Conservation (phyloP, 495 filamentous ascomycete species). For the Lophiotrema nucula region DNA sequence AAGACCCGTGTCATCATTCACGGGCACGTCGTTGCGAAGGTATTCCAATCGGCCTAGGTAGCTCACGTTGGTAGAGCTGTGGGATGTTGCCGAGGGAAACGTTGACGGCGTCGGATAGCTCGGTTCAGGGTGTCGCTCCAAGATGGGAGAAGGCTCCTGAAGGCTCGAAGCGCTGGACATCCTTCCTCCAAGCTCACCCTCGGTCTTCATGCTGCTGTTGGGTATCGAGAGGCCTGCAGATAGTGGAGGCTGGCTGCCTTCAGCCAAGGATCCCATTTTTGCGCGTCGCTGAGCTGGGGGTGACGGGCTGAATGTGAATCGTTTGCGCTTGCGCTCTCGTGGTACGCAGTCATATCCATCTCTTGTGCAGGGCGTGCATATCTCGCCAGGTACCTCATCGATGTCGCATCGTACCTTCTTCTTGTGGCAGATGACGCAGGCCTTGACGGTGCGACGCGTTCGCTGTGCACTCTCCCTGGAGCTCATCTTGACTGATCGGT, state of each 20-base stretch:
- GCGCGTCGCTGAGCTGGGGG: slow-evolving; percentile 16
- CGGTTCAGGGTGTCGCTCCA: slow-evolving; percentile 9
- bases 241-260: neutral
- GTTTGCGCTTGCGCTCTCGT: slow-evolving; percentile 30
- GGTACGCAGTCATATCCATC: slow-evolving; percentile 33
- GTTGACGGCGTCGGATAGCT: slow-evolving; percentile 16
- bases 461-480: slow-evolving; percentile 4
- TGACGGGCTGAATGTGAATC: slow-evolving; percentile 25
- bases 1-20: slow-evolving; percentile 27
- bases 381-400: slow-evolving; percentile 16
- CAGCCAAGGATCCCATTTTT: neutral
- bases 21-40: slow-evolving; percentile 29
- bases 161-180: slow-evolving; percentile 1
- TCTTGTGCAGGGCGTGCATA: slow-evolving; percentile 25
- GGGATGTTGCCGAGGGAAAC: slow-evolving; percentile 2
- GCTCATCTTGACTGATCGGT: neutral
- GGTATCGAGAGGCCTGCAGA: neutral
- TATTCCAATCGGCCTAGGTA: slow-evolving; percentile 32
- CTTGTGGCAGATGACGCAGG: slow-evolving; percentile 35
- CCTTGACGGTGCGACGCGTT: slow-evolving; percentile 25
- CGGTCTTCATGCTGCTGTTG: slow-evolving; percentile 11
- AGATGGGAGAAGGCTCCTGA: slow-evolving; percentile 9
- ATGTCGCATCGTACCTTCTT: slow-evolving; percentile 34
- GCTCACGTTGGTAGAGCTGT: slow-evolving; percentile 9
- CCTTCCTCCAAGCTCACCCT: slow-evolving; percentile 9